These are phyloP conservation scores for Amanita subjunquillea DNA, from an alignment of 768 basidiomycete genomes.

Conservation along the genomic window DNA sequence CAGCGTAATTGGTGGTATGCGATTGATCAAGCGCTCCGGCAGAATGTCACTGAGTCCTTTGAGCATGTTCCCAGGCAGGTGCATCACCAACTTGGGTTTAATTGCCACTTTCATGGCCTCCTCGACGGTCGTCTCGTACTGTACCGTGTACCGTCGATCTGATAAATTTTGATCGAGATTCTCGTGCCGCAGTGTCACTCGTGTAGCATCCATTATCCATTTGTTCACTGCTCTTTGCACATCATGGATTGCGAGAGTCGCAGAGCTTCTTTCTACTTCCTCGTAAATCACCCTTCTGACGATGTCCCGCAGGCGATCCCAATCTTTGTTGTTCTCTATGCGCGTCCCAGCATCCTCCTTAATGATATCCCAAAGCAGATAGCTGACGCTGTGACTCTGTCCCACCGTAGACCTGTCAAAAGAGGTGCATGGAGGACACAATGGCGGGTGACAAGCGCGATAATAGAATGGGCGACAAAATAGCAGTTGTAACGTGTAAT, in stretches of 20 bases:
- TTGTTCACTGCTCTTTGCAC: neutral
- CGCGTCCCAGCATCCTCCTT: neutral
- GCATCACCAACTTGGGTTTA: neutral
- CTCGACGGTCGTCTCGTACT: neutral
- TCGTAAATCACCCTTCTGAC: neutral
- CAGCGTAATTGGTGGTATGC: neutral
- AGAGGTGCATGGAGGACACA: neutral
- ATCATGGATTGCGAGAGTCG: neutral
- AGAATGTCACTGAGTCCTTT: neutral
- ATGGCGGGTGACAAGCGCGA: neutral
- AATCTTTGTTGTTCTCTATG: neutral
- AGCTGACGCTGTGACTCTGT: neutral
- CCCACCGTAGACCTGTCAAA: neutral
- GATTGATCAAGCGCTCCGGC: neutral
- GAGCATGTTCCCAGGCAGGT: neutral
- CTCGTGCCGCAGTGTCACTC: neutral
- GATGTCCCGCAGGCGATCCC: neutral
- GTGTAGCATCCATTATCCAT: constrained; percentile 1
- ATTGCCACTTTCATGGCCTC: neutral
- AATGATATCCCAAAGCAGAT: neutral
- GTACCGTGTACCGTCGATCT: neutral
- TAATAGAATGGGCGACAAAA: neutral
- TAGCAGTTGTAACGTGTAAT: constrained; percentile 1
- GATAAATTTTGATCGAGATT: neutral
- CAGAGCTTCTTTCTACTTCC: neutral